These are phyloP conservation scores for Neonectria faginata DNA, from an alignment of 2,329 filamentous ascomycete species.

Conservation along the genomic window DNA sequence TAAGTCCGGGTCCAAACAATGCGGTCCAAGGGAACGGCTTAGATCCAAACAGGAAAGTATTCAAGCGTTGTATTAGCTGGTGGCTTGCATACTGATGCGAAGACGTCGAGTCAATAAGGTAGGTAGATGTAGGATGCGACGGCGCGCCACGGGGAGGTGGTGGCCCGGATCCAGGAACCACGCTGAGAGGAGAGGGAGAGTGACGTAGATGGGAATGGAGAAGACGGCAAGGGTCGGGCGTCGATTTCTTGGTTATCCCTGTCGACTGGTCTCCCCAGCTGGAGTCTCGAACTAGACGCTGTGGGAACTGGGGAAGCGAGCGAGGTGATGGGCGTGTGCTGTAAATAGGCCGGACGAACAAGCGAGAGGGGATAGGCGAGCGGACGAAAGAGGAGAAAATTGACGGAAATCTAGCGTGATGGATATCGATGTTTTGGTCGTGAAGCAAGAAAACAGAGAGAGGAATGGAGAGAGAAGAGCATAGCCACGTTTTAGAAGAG, in stretches of 20 bases:
- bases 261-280: not conserved
- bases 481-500: not conserved
- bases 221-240: constrained; percentile 1
- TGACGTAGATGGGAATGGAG: constrained; percentile 17
- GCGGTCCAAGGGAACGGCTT: not conserved
- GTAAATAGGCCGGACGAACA: constrained; percentile 13
- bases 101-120: not conserved
- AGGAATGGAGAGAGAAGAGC: not conserved
- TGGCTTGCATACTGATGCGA: constrained; percentile 1
- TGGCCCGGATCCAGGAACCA: constrained; percentile 2
- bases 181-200: constrained; percentile 7
- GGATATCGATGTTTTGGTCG: constrained; percentile 1
- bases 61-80: constrained; percentile 9
- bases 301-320: not conserved
- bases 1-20: constrained; percentile 9
- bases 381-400: constrained; percentile 14
- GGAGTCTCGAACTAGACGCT: too few relatives aligned
- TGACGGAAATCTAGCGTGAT: constrained; percentile 1
- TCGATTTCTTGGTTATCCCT: constrained; percentile 28
- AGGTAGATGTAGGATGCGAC: constrained; percentile 1
- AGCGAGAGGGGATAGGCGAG: not conserved
- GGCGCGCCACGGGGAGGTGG: not conserved
- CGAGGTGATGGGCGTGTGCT: constrained; percentile 1
- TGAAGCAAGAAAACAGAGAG: not conserved
- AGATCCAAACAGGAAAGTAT: constrained; percentile 23